Evolutionary conservation across 768 basidiomycete species (phyloP), one percentile per base, ranked within the genome.

Genomic region (Kwoniella sp.): DNA sequence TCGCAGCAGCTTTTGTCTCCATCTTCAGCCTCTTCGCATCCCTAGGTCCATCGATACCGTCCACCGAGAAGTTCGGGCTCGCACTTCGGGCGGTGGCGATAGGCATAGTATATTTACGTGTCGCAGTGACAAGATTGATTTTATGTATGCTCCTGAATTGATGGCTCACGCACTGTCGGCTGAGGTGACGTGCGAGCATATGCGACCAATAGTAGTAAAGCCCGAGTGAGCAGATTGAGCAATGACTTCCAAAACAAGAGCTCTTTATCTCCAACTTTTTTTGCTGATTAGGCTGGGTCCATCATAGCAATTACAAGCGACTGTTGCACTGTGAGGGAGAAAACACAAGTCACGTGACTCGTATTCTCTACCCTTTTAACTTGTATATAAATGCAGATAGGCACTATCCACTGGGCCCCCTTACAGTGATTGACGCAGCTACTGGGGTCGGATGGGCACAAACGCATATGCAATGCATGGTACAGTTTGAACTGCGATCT

Each of bases 81-180:
- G 40, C 40, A 33, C 58, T 59, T 24, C 64, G 64, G 49, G 50
- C 21, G 22, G 44, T 65, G 12, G 64, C 64, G 17, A 65, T 46
- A 22, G 58, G 52, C 64, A 65, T 65, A 9, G 40, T 44, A 19
- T 44, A n/a, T n/a, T n/a, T n/a, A n/a, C n/a, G n/a, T n/a, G n/a
- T n/a, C n/a, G n/a, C n/a, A n/a, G n/a, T n/a, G n/a, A n/a, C n/a
- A n/a, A n/a, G n/a, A n/a, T n/a, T n/a, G n/a, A n/a, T n/a, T n/a
- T n/a, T n/a, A n/a, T n/a, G n/a, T n/a, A n/a, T n/a, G n/a, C n/a
- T n/a, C n/a, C n/a, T n/a, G n/a, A n/a, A n/a, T 6, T 10, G 40
- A 44, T 44, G 10, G 40, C 33, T 44, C 10, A 33, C 33, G 33
- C 33, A 19, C 40, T 44, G 40, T 44, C 40, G 40, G 40, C 17